Evolutionary conservation across 2,329 filamentous ascomycete genomes (phyloP), one percentile per base, ranked within the genome.

Genomic region (Exophiala sp.): DNA sequence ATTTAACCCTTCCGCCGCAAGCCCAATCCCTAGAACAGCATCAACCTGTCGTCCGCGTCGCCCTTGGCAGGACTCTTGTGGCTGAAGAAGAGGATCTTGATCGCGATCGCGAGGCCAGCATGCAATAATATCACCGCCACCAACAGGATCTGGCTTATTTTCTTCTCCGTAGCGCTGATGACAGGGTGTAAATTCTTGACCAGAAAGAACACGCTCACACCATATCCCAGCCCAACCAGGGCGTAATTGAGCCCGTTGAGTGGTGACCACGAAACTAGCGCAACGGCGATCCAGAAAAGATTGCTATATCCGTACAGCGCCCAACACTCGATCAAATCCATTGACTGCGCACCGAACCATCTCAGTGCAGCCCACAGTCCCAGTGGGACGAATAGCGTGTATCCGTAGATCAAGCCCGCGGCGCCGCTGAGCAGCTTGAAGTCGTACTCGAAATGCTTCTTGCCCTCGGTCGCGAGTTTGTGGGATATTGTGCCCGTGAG

Each of bases 301-400:
- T 99, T 99, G 53, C 88, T 84, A 77, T 99, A 99, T 50, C 94
- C 94, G 72, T 97, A 99, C 34, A 99, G 78, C 55, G 91, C 89
- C 85, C 89, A 91, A 77, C 91, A 96, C 76, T 99, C 94, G 62
- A 99, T 82, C 55, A 99, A 76, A 72, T 96, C 95, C 59, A 92
- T 91, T 52, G 85, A 88, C 69, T 96, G 91, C 71, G 89, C 94
- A 53, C 92, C 92, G 72, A 96, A 97, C 86, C 95, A 99, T 65
- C 88, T 89, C 62, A 99, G 78, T 62, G 89, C 87, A 16, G 86
- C 87, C 85, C 92, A 99, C 32, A 99, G 81, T 8, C 79, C 85
- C 59, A 95, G 76, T 3, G 94, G 94, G 52, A 99, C 84, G 59
- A 96, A 78, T 58, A 87, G 81, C 1, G 94, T 97, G 72, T 99